phyloP scores from a whole-genome alignment of 2,329 filamentous ascomycete genomes.

The Beauveria sp. region DNA sequence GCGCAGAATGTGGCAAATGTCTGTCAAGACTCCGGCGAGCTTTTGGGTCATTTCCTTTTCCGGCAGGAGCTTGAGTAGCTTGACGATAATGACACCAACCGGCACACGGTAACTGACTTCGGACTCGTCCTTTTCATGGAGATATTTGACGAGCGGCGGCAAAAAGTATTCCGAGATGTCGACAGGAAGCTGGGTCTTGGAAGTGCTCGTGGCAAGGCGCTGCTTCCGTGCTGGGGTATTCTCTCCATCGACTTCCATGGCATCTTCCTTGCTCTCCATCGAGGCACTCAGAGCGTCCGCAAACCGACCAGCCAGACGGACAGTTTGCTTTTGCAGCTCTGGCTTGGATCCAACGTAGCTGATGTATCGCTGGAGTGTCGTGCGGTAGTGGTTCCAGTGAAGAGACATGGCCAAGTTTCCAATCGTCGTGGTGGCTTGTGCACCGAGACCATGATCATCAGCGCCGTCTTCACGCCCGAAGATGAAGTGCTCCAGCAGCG shows the following conservation, averaged over 20 bases:
- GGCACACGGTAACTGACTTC: slow-evolving; percentile 90
- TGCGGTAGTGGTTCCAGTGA: slow-evolving; percentile 86
- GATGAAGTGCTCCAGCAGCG: slow-evolving; percentile 88
- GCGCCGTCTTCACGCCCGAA: slow-evolving; percentile 66
- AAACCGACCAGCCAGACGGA: slow-evolving; percentile 72
- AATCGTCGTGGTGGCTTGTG: slow-evolving; percentile 77
- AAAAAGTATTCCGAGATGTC: slow-evolving; percentile 71
- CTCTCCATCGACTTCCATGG: slow-evolving; percentile 35
- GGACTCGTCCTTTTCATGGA: slow-evolving; percentile 90
- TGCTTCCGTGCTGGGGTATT: slow-evolving; percentile 14
- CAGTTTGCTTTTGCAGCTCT: slow-evolving; percentile 76
- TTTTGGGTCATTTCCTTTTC: slow-evolving; percentile 62
- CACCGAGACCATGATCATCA: slow-evolving; percentile 79
- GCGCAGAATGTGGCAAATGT: slow-evolving; percentile 86
- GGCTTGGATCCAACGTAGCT: slow-evolving; percentile 73
- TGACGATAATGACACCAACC: slow-evolving; percentile 80
- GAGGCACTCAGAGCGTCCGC: slow-evolving; percentile 66
- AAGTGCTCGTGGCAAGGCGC: slow-evolving; percentile 57
- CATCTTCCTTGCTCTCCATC: slow-evolving; percentile 25
- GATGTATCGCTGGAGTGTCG: slow-evolving; percentile 75
- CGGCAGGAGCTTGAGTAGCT: slow-evolving; percentile 75
- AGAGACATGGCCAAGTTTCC: slow-evolving; percentile 66
- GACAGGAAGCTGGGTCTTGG: slow-evolving; percentile 58
- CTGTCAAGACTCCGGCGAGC: slow-evolving; percentile 76
- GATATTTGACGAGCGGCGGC: slow-evolving; percentile 71